Conservation (phyloP, 768 basidiomycete genomes). For the Boletus reticuloceps region DNA sequence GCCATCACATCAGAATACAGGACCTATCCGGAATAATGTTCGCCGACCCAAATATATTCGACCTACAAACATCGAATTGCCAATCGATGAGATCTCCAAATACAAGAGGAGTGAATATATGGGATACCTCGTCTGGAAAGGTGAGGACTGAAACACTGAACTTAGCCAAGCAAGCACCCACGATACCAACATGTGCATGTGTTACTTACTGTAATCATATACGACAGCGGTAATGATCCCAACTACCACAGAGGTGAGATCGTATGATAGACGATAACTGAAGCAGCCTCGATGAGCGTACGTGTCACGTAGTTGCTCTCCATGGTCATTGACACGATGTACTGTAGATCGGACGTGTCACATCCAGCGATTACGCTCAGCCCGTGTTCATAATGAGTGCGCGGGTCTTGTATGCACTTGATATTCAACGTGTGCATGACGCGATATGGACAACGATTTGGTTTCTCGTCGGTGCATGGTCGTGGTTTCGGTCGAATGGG, state of each 20-base stretch:
- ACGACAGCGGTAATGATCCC: not conserved
- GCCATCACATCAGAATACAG: not conserved
- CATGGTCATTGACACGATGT: not conserved
- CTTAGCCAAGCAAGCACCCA: not conserved
- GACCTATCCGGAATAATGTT: not conserved
- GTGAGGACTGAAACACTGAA: not conserved
- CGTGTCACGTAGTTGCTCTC: not conserved
- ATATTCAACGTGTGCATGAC: too few species aligned
- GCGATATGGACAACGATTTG: too few species aligned
- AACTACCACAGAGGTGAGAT: not conserved
- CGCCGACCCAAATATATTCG: not conserved
- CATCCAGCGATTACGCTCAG: too few species aligned
- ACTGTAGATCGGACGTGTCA: not conserved
- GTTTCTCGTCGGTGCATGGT: too few species aligned
- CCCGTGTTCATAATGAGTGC: too few species aligned
- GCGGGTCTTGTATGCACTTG: too few species aligned
- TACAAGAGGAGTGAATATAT: not conserved
- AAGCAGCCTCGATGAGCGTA: not conserved
- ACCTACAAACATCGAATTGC: not conserved
- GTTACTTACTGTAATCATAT: conserved; percentile 1
- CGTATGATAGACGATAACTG: not conserved
- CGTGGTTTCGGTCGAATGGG: too few species aligned
- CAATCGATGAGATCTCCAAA: not conserved
- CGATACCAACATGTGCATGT: not conserved
- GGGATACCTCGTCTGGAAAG: not conserved